A percentile compares a stretch with the other conserved stretches of the same genome.
These are phyloP conservation scores for Neurospora sp. DNA, from an alignment of 495 filamentous ascomycete species.

Conservation along the genomic window DNA sequence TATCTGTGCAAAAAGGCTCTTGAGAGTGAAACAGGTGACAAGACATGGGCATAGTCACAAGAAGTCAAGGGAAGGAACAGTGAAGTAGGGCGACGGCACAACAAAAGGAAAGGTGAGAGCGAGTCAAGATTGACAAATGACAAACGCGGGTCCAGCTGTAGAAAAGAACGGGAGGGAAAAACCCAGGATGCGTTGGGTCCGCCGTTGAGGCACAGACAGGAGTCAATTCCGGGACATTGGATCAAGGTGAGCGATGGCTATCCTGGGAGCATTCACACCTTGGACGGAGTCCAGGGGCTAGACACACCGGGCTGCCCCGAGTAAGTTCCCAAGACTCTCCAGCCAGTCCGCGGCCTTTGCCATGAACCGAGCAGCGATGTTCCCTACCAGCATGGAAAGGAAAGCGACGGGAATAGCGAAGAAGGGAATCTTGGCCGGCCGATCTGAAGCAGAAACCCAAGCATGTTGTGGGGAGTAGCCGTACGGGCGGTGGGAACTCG, in stretches of 20 bases:
- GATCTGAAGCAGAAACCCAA: not conserved
- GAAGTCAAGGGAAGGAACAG: not conserved
- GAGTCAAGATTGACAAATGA: constrained; percentile 2
- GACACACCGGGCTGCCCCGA: constrained; percentile 5
- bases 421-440: not conserved
- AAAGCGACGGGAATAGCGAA: constrained; percentile 3
- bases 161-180: constrained; percentile 1
- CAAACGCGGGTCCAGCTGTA: not conserved
- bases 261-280: constrained; percentile 4
- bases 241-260: constrained; percentile 7
- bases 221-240: constrained; percentile 5
- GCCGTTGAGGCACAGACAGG: constrained; percentile 16
- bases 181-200: constrained; percentile 5
- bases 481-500: not conserved
- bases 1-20: not conserved
- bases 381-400: constrained; percentile 4
- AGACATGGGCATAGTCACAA: not conserved
- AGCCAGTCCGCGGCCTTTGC: constrained; percentile 1
- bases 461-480: not conserved
- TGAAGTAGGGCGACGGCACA: not conserved
- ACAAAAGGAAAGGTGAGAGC: not conserved
- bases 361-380: constrained; percentile 5
- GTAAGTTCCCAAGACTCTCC: not conserved
- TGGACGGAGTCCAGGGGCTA: constrained; percentile 11
- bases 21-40: not conserved